These are phyloP conservation scores for Chlorella sorokiniana DNA, from an alignment of 139 green algal genomes.

Conservation along the genomic window DNA sequence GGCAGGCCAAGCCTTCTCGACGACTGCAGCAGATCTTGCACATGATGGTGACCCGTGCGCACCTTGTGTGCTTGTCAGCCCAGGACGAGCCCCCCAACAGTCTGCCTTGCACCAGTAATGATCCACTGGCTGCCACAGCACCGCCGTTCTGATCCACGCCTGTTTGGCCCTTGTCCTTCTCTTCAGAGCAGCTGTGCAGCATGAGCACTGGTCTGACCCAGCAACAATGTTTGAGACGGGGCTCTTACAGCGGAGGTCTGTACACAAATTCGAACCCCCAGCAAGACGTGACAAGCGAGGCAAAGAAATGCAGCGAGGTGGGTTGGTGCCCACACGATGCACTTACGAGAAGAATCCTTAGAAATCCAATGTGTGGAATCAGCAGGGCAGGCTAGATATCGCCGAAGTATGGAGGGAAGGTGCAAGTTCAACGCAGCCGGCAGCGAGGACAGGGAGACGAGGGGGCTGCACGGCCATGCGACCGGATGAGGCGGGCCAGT, in stretches of 20 bases:
- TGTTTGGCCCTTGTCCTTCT: no score
- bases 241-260: not conserved
- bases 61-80: no score
- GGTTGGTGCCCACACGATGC: not conserved
- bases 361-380: conserved; percentile 3
- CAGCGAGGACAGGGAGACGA: not conserved
- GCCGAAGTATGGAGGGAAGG: not conserved
- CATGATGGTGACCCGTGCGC: no score
- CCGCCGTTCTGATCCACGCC: no score
- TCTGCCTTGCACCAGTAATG: no score
- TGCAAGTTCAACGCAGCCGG: conserved; percentile 8
- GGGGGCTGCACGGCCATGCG: not conserved
- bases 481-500: no score
- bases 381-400: not conserved
- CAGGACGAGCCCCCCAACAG: no score
- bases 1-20: no score
- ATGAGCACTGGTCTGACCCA: no score
- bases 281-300: not conserved
- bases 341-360: not conserved
- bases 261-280: not conserved
- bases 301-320: not conserved
- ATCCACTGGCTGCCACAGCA: no score
- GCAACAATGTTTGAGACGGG: not conserved
- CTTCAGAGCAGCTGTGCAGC: no score
- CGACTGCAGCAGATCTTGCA: no score